Conservation (phyloP, 371 early-diverging fungal species). For the Coemansia sp. region DNA sequence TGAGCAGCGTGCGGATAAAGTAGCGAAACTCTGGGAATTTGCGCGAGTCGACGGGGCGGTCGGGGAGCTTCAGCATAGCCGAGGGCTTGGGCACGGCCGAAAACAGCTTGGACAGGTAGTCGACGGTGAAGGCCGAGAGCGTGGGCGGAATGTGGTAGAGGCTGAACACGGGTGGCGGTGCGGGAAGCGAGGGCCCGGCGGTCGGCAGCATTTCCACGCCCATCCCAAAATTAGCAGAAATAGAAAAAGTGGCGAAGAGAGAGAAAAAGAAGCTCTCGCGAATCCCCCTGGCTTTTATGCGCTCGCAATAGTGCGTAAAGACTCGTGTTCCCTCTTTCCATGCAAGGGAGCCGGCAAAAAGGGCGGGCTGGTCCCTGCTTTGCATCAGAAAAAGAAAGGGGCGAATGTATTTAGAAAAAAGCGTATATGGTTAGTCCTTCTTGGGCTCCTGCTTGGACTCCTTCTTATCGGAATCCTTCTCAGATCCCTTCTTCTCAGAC, state of each 20-base stretch:
- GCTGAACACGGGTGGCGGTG: slow-evolving; percentile 4
- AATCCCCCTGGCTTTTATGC: neutral
- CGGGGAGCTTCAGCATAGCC: slow-evolving; percentile 24
- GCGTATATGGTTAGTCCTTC: neutral
- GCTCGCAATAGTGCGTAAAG: neutral
- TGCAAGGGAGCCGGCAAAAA: too few species aligned
- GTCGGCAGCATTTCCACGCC: slow-evolving; percentile 12
- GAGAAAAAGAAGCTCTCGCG: neutral
- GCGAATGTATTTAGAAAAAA: neutral
- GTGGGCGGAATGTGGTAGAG: slow-evolving; percentile 44
- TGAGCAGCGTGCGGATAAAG: slow-evolving; percentile 43
- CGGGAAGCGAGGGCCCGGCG: neutral
- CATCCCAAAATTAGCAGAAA: neutral
- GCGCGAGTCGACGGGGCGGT: slow-evolving; percentile 28
- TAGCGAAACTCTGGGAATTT: slow-evolving; percentile 44
- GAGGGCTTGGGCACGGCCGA: slow-evolving; percentile 33
- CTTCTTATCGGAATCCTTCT: neutral
- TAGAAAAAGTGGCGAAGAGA: neutral
- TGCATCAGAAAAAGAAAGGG: neutral
- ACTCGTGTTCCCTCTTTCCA: neutral
- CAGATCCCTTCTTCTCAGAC: neutral
- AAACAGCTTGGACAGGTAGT: slow-evolving; percentile 43
- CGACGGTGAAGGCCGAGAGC: slow-evolving; percentile 28
- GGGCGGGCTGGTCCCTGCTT: neutral
- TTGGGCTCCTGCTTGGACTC: neutral